Base-by-base conservation (phyloP, 139 green algal species). In the Coelastrella sp. region DNA sequence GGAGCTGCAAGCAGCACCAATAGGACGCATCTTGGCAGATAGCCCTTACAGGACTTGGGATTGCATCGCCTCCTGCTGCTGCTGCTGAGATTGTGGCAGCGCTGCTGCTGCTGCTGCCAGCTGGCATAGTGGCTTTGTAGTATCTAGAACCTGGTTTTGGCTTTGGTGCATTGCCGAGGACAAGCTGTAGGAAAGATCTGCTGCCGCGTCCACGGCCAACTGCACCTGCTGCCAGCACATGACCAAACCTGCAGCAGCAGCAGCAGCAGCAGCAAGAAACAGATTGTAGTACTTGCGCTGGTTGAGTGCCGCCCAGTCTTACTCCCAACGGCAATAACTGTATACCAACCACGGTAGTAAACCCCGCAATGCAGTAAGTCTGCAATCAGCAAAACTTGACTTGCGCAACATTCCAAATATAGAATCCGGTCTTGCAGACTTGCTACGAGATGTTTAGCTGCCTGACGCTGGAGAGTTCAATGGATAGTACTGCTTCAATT, bases 11-110 rank as follows among this genome's bases (percentile, higher is more conserved):
- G 57, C 95, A 95, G 75, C 93, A 92, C 82, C 77, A 91, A 92
- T 97, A 97, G 16, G 93, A 96, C n/a, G 93, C 90, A 89, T 97
- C 95, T 73, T 97, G 95, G 74, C 94, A 77, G 60, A 97, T 65
- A 20, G 65, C 79, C 0, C 89, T 86, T 7, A 84, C 71, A 64
- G 88, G 80, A 57, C 64, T 20, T 20, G 22, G 77, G 13, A 14
- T 61, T 4, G 7, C 54, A 3, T 7, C 54, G 47, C 47, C 77
- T 32, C 94, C 83, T 57, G 68, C 83, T 80, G 68, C 16, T 22
- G 61, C 22, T 76, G 81, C 22, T 77, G 81, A 32, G 4, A 8
- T 16, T 16, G 58, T 47, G 11, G 81, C 61, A 23, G 81, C 61
- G 60, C 61, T 87, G 81, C 22, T 76, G 22, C 83, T 80, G 68